Conservation (phyloP, 2,329 filamentous ascomycete species). For the Sporothrix pseudoabietina region DNA sequence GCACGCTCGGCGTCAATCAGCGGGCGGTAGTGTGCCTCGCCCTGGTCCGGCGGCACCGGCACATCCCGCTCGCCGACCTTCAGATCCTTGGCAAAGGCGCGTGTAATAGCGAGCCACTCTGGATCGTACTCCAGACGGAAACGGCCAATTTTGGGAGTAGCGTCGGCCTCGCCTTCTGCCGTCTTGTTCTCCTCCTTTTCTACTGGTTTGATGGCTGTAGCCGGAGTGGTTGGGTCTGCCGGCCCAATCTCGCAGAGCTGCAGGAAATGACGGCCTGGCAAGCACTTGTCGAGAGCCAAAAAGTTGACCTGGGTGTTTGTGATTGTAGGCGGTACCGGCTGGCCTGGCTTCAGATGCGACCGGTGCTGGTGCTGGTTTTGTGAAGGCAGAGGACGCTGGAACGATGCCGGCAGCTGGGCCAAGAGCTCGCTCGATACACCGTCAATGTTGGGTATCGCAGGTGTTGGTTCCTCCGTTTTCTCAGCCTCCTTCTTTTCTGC, state of each 20-base stretch:
- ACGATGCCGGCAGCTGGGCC: slow-evolving; percentile 75
- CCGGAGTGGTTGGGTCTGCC: slow-evolving; percentile 42
- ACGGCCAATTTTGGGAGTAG: slow-evolving; percentile 12
- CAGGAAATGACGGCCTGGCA: slow-evolving; percentile 76
- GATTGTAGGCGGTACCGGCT: slow-evolving; percentile 70
- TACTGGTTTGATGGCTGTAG: slow-evolving; percentile 35
- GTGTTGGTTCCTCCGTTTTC: slow-evolving; percentile 25
- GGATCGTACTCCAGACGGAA: slow-evolving; percentile 77
- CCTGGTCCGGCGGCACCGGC: slow-evolving; percentile 60
- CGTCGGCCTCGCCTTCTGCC: slow-evolving; percentile 10
- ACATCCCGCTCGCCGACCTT: slow-evolving; percentile 62
- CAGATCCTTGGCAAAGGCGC: slow-evolving; percentile 71
- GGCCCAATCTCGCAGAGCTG: slow-evolving; percentile 70
- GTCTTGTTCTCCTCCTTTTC: slow-evolving; percentile 27
- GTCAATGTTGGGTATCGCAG: slow-evolving; percentile 19
- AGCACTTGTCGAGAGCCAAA: slow-evolving; percentile 88
- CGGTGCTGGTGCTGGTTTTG: slow-evolving; percentile 37
- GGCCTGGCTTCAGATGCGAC: slow-evolving; percentile 46
- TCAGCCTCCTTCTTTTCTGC: slow-evolving; percentile 22
- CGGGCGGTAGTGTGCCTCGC: slow-evolving; percentile 67
- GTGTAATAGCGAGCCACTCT: slow-evolving; percentile 93
- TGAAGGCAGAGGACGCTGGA: slow-evolving; percentile 50
- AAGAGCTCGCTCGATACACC: slow-evolving; percentile 66
- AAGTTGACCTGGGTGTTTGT: slow-evolving; percentile 80
- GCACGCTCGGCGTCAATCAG: slow-evolving; percentile 68